These are phyloP conservation scores for Nicotiana knightiana DNA, from an alignment of 257 asterid genomes.

Conservation along the genomic window DNA sequence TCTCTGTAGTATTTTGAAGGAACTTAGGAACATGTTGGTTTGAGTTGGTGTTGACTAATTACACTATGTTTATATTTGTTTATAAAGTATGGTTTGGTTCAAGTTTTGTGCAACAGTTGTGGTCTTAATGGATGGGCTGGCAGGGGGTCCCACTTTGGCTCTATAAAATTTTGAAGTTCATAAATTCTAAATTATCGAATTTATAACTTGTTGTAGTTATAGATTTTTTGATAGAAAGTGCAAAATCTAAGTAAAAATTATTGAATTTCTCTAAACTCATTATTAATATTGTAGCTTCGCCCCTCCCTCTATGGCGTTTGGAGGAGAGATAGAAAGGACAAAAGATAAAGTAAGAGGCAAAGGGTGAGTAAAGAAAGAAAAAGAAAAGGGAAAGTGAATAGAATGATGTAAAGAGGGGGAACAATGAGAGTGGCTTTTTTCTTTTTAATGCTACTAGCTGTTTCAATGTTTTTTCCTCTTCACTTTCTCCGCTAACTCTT, in stretches of 20 bases:
- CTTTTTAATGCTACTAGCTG: slow-evolving; percentile 12
- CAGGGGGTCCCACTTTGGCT: not conserved
- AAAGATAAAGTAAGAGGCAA: not conserved
- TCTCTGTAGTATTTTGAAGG: not conserved
- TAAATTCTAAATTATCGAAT: no score
- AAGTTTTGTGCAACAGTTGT: not conserved
- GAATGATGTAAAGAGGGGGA: slow-evolving; percentile 10
- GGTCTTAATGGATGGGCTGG: not conserved
- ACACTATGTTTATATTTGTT: not conserved
- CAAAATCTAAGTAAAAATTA: no score
- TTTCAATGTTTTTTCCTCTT: not conserved
- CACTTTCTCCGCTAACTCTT: not conserved
- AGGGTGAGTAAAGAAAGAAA: slow-evolving; percentile 6
- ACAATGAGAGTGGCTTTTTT: slow-evolving; percentile 6
- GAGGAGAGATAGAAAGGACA: not conserved
- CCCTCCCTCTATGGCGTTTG: not conserved
- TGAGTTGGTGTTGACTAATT: slow-evolving; percentile 10
- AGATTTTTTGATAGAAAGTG: accelerated
- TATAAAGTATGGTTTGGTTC: not conserved
- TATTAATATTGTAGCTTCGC: no score
- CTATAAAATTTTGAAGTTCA: no score
- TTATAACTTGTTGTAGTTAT: no score
- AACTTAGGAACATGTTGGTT: not conserved
- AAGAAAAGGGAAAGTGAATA: slow-evolving; percentile 16
- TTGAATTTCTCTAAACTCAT: no score